These are phyloP conservation scores for Aspergillus felis DNA, from an alignment of 2,329 filamentous ascomycete genomes.

Conservation along the genomic window DNA sequence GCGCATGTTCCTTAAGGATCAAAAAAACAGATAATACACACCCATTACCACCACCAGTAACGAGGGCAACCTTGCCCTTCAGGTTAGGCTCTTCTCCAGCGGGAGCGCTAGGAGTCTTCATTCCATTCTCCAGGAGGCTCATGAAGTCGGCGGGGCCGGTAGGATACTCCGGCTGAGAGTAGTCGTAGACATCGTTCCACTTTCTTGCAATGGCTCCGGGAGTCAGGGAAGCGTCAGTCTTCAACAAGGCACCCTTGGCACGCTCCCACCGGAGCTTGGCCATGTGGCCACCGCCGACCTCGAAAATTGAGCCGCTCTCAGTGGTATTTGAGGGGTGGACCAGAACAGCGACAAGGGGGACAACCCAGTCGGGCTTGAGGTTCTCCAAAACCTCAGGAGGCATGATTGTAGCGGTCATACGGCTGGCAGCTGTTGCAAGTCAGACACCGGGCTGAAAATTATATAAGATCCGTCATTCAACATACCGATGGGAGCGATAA, in stretches of 20 bases:
- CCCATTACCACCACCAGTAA: constrained; percentile 84
- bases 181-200: constrained; percentile 85
- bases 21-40: constrained; percentile 33
- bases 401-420: constrained; percentile 95
- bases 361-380: constrained; percentile 90
- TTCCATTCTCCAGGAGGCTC: constrained; percentile 74
- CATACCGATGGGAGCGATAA: constrained; percentile 77
- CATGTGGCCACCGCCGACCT: constrained; percentile 86
- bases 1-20: background rate
- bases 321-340: constrained; percentile 77
- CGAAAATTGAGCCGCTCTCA: constrained; percentile 87
- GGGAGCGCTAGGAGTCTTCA: constrained; percentile 70
- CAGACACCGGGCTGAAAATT: background rate
- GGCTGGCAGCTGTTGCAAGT: constrained; percentile 65
- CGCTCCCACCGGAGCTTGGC: constrained; percentile 96
- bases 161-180: constrained; percentile 77
- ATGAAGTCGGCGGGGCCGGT: constrained; percentile 85
- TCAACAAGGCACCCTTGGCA: constrained; percentile 80
- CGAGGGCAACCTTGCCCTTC: constrained; percentile 76
- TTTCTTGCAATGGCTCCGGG: constrained; percentile 82
- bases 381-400: constrained; percentile 83
- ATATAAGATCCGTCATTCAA: background rate
- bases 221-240: constrained; percentile 83
- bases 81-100: constrained; percentile 73
- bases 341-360: constrained; percentile 84